A percentile compares a stretch with the other conserved stretches of the same genome.
These are phyloP conservation scores for Gamsiella multidivaricata DNA, from an alignment of 192 early-diverging fungal species.

Conservation along the genomic window DNA sequence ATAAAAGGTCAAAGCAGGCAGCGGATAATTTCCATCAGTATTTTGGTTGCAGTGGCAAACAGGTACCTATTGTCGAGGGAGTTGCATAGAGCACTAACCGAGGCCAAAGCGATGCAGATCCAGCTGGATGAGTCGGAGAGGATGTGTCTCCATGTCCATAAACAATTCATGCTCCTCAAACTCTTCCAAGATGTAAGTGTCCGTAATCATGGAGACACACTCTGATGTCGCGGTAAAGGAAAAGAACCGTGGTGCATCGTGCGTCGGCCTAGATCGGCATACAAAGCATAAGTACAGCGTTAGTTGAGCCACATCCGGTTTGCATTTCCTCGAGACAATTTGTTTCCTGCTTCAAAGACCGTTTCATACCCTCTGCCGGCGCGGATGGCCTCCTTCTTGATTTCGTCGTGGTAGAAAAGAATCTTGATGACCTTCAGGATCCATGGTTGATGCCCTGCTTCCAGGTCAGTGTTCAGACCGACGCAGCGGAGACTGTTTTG, in stretches of 20 bases:
- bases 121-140: slow-evolving; percentile 73
- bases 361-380: slow-evolving; percentile 13
- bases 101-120: slow-evolving; percentile 67
- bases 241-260: slow-evolving; percentile 67
- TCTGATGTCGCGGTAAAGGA: slow-evolving; percentile 74
- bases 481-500: slow-evolving; percentile 67
- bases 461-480: slow-evolving; percentile 70
- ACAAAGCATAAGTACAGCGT: neutral
- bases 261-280: slow-evolving; percentile 14
- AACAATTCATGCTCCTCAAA: slow-evolving; percentile 64
- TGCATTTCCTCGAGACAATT: no score
- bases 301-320: no score
- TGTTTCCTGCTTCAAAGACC: no score
- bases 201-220: slow-evolving; percentile 75
- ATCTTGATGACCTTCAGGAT: slow-evolving; percentile 66
- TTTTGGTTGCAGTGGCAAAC: no score
- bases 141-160: slow-evolving; percentile 53
- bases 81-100: slow-evolving; percentile 51
- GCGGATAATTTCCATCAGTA: no score
- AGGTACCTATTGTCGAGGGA: no score
- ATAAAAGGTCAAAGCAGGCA: neutral
- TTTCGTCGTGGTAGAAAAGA: slow-evolving; percentile 69
- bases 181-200: slow-evolving; percentile 64
- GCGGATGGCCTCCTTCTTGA: slow-evolving; percentile 47
- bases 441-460: slow-evolving; percentile 59